A percentile compares a stretch with the other conserved stretches of the same genome.
These are phyloP conservation scores for Psilocybe mexicana DNA, from an alignment of 1,284 basidiomycete genomes.

Conservation along the genomic window DNA sequence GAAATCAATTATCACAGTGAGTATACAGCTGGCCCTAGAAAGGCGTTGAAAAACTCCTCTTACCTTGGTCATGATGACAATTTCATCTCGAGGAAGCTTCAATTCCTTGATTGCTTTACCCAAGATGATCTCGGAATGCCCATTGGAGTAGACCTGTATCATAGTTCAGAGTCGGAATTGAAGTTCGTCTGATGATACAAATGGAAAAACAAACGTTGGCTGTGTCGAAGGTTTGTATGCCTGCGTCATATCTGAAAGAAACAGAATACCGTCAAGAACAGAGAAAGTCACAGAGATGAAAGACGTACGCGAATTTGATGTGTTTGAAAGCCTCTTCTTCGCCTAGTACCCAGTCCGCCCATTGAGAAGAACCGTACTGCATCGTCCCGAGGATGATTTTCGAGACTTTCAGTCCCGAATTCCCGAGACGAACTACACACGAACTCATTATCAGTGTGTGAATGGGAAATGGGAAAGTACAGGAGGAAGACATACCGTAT, in stretches of 20 bases:
- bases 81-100: conserved; percentile 59
- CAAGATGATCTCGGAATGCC: conserved; percentile 60
- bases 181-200: conserved; percentile 2
- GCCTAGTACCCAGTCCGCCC: conserved; percentile 35
- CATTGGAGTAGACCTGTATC: conserved; percentile 51
- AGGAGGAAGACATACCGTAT: conserved; percentile 18
- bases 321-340: conserved; percentile 47
- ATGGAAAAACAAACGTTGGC: conserved; percentile 33
- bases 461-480: neutral
- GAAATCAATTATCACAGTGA: neutral
- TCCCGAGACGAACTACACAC: conserved; percentile 44
- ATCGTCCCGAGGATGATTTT: conserved; percentile 50
- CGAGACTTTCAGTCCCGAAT: conserved; percentile 53
- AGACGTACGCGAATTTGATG: conserved; percentile 41
- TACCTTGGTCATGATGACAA: conserved; percentile 67
- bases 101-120: conserved; percentile 68
- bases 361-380: conserved; percentile 43
- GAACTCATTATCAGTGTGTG: neutral
- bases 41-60: neutral
- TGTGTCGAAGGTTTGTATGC: conserved; percentile 54
- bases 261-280: neutral
- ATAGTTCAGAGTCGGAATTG: neutral
- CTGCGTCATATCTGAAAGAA: conserved; percentile 17
- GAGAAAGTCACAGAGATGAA: neutral
- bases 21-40: too few relatives aligned